These are phyloP conservation scores for Rhodotorula sp. DNA, from an alignment of 1,284 basidiomycete species.

Conservation along the genomic window DNA sequence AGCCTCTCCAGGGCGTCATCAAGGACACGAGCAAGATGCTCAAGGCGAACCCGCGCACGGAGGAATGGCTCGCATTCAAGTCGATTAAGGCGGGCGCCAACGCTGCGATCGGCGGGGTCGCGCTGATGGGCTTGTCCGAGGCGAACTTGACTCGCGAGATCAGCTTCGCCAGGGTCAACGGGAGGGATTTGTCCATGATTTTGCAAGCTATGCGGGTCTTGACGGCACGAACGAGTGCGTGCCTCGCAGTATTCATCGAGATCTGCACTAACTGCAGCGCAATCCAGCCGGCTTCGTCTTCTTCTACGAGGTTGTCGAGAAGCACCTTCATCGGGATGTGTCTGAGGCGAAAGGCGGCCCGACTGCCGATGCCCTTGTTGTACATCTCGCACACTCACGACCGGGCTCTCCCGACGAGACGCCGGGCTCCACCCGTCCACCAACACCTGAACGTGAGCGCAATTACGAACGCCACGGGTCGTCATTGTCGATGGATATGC, in stretches of 20 bases:
- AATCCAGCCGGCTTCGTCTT: constrained; percentile 31
- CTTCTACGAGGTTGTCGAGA: constrained; percentile 39
- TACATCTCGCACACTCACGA: constrained; percentile 32
- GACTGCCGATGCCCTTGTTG: constrained; percentile 29
- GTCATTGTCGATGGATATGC: background rate
- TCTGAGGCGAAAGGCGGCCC: constrained; percentile 33
- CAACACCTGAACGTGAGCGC: constrained; percentile 9
- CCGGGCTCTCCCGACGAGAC: constrained; percentile 17
- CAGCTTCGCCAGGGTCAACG: constrained; percentile 26
- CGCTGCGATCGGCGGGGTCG: constrained; percentile 24
- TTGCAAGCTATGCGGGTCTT: constrained; percentile 27
- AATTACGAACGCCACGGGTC: background rate
- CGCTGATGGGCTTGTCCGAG: constrained; percentile 26
- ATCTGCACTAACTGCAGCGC: background rate
- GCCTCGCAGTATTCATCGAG: background rate
- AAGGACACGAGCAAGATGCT: constrained; percentile 31
- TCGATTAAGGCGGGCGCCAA: constrained; percentile 14
- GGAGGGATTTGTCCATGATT: constrained; percentile 30
- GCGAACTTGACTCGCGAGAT: constrained; percentile 36
- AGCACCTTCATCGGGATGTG: constrained; percentile 36
- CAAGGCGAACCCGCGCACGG: constrained; percentile 27
- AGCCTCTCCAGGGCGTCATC: constrained; percentile 26
- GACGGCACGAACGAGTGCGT: constrained; percentile 27
- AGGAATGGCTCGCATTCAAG: constrained; percentile 36
- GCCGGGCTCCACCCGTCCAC: constrained; percentile 12